Base-by-base conservation (phyloP, 345 rosid genomes). In the Viola odorata region DNA sequence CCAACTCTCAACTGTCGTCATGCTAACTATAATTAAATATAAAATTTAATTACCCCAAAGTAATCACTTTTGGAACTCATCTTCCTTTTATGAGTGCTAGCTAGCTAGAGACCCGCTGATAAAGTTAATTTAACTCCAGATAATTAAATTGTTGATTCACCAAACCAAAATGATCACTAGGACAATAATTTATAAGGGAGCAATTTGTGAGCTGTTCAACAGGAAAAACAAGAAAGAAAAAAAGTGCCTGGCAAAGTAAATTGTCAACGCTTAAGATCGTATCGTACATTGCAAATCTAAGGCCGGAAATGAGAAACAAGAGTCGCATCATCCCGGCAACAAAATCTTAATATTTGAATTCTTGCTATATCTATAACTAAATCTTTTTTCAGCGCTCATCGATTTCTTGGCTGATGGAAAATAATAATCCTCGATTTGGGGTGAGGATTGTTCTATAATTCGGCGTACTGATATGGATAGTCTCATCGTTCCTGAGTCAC, bases 261-360 rank as follows among this genome's bases (percentile, higher is more conserved):
- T 60, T 71, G 76, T 78, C 76, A 78, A 78, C 61, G 63, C 32
- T 23, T 60, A 63, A 40, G 69, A 60, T 65, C 32, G 45, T 51
- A 41, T 62, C 58, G 69, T 58, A 45, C 54, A 53, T 36, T 17
- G 32, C 50, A 62, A 65, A 73, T 55, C 61, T 9, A 32, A 48
- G 69, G 49, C 61, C 59, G 73, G 10, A 47, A 49, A 66, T 53
- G 47, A 48, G 65, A 54, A 60, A 54, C 61, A 71, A 45, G 50
- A 11, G 74, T 65, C 71, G 67, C 72, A 61, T 80, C 84, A 59
- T 5, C 41, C 78, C 77, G 72, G 75, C 77, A 61, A 75, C 79
- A 55, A 77, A 77, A 74, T 74, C 84, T 68, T 50, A 14, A 45
- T 13, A 14, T 60, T 77, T 72, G 72, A 80, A 63, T 41, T 15